A percentile compares a stretch with the other conserved stretches of the same genome.
Conservation (phyloP, 2,329 filamentous ascomycete genomes). For the Epicoccum nigrum region DNA sequence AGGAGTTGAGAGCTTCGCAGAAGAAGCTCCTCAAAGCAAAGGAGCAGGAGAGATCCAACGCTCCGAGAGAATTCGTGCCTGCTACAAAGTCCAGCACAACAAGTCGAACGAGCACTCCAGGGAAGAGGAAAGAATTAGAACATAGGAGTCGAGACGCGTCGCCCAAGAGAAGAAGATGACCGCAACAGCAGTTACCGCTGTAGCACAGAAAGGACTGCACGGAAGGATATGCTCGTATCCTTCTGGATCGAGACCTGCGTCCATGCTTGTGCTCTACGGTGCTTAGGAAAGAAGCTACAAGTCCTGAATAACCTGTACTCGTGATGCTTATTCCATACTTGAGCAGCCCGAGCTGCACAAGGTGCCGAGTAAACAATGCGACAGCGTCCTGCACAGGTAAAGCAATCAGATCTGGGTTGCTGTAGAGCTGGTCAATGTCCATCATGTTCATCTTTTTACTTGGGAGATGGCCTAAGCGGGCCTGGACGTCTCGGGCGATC, state of each 20-base stretch:
- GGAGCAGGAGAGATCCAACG: constrained; percentile 38
- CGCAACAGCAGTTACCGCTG: neutral
- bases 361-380: too few relatives aligned
- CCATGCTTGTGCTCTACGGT: neutral
- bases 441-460: too few relatives aligned
- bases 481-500: constrained; percentile 12
- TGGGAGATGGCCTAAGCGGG: constrained; percentile 1
- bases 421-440: too few relatives aligned
- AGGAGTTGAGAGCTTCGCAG: constrained; percentile 51
- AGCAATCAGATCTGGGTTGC: neutral
- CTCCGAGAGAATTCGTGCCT: constrained; percentile 43
- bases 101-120: too few relatives aligned
- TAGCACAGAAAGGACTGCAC: too few relatives aligned
- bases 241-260: neutral
- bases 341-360: too few relatives aligned
- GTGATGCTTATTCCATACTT: too few relatives aligned
- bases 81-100: constrained; percentile 29
- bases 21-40: constrained; percentile 44
- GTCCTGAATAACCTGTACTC: neutral
- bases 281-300: neutral
- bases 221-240: too few relatives aligned
- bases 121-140: constrained; percentile 42
- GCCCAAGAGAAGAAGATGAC: constrained; percentile 38
- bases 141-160: constrained; percentile 39
- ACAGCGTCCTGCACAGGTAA: too few relatives aligned